Base-by-base conservation (phyloP, 129 eudicot genomes). In the Gnaphalium uliginosum region DNA sequence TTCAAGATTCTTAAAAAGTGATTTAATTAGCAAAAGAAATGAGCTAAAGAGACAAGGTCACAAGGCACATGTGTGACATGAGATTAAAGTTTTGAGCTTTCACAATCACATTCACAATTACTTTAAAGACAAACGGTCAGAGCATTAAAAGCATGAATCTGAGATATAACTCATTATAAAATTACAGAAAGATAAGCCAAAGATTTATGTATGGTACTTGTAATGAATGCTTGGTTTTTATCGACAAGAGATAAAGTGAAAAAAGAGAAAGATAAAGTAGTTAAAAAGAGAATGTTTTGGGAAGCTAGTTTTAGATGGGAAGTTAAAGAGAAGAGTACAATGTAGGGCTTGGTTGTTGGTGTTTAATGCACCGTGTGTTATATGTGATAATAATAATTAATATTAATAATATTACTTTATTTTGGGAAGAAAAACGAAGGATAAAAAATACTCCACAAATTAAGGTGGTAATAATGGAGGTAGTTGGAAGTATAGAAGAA, bases 81-180 rank as follows among this genome's bases (percentile, higher is more conserved):
- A 79, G 73, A 65, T 46, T 73, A 79, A 79, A 80, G 83, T 17
- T 67, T 66, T 22, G 57, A 80, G 30, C 73, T 80, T 80, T 73
- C 58, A 54, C 69, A 68, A 37, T 72, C 68, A 79, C 62, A 68
- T 79, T 72, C 68, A 79, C 43, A 65, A 72, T 24, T 73, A 70
- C n/a, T n/a, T 63, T 79, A 79, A 79, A 79, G 71, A 53, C 1
- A 68, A 50, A 32, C 58, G 61, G 78, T 77, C 76, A 79, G 68
- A 53, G 70, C 85, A 82, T 68, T 81, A 72, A 81, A 77, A 77
- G 74, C 72, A 56, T 73, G 61, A 68, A 73, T 76, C 75, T 77
- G 66, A 50, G 66, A 30, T 27, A 76, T 41, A 65, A 67, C 18
- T 25, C 68, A 69, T 72, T 63, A 63, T 29, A 5, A 26, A 73